Evolutionary conservation across 352 stramenopile genomes (phyloP), one percentile per base, ranked within the genome.

Genomic region (Phytophthora tubulina): DNA sequence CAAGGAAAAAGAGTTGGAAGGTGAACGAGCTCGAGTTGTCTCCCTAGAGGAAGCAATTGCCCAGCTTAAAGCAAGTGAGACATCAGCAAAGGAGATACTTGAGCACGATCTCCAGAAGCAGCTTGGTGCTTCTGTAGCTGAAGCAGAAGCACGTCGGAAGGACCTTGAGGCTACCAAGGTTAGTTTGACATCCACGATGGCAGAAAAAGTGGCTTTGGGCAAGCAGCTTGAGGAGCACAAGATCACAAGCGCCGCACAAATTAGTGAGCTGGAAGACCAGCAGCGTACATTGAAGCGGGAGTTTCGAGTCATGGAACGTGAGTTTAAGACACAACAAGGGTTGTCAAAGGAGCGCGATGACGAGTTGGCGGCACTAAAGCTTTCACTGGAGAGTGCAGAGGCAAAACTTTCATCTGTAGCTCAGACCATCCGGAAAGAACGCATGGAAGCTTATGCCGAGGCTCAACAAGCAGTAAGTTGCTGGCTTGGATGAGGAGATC

Each of bases 271-370:
- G 36, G 85, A 91, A 33, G 80, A 91, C 27, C 72, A 85, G 30
- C 76, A 88, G 11, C 73, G 81, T 3, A 70, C 76, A 0, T 48
- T 89, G 14, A 91, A 91, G 51, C 76, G 85, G 3, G 84, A 93
- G 35, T 79, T 84, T 31, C 78, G 82, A 50, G 79, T 73, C 1
- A 66, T 90, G n/a, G 82, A 93, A 52, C 77, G 84, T 8, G 85
- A 93, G 3, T 46, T 93, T 0, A 93, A 93, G 53, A 74, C 61
- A 1, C 61, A 83, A 3, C 84, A 91, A 70, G 59, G 56, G 2
- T 48, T 79, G 4, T 75, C 75, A 15, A 91, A 89, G 49, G 85
- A 88, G 39, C 78, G 78, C 3, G 85, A 90, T 13, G 75, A 89
- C 5, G 85, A 89, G 39, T 41, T 89, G 4, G 49, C 49, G 3